Base-by-base conservation (phyloP, 225 moss, liverwort and hornwort genomes). In the Lunularia cruciata region DNA sequence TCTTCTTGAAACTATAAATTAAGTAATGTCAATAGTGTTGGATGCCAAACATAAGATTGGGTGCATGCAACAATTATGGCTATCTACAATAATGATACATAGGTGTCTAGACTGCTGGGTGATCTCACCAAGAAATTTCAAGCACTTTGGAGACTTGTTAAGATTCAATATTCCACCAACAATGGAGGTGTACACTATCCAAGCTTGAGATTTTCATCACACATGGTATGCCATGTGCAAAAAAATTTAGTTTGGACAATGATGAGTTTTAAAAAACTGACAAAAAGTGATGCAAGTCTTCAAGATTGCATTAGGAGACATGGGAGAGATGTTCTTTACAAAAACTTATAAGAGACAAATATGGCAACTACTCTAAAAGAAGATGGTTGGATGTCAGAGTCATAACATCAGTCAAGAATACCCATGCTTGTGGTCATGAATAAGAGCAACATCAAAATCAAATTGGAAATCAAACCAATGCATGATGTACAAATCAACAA, bases 241-340 rank as follows among this genome's bases (percentile, higher is more conserved):
- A 48, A 51, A 67, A 52, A 48, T 30, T 15, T 18, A 23, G 10
- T 46, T 0, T 1, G 12, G 9, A 52, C 33, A 49, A 23, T 11
- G 19, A 16, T 9, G 67, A 67, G 10, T 51, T 33, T 30, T 4
- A 6, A 6, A 22, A 10, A 4, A 36, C 34, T 12, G 48, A 33
- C 22, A 35, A 51, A 27, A 67, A 48, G 67, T 67, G 10, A 34
- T 67, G 67, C 34, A 51, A 22, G 49, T 67, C 6, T 67, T 67
- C 67, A 49, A 20, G 20, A 51, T 19, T 13, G 67, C 67, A 12
- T 23, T 67, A 33, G 67, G 67, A 49, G 13, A 67, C 23, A 67
- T 67, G 67, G 67, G 49, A 49, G 48, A 67, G n/a, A 32, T 11
- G 3, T 67, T 67, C 19, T 67, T 67, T 36, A 26, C 51, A 12